Conservation (phyloP, 2,329 filamentous ascomycete genomes). For the Exophiala sp. region DNA sequence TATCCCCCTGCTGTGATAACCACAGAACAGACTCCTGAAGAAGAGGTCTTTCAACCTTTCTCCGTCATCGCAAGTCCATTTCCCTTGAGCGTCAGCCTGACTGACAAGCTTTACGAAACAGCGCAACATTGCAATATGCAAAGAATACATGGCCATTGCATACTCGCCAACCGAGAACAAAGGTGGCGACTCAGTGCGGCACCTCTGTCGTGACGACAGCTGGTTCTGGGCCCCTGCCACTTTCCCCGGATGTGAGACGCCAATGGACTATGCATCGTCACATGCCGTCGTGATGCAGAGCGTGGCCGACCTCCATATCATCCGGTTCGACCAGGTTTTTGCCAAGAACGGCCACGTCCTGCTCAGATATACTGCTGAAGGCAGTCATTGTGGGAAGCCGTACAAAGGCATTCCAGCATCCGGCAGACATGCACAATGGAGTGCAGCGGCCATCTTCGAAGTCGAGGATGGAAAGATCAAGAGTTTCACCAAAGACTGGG, state of each 20-base stretch:
- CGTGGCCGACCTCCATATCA: conserved; percentile 35
- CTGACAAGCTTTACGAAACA: not conserved
- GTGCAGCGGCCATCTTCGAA: conserved; percentile 38
- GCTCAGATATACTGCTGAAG: conserved; percentile 37
- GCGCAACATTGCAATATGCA: conserved; percentile 33
- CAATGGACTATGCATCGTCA: conserved; percentile 36
- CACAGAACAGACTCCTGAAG: conserved; percentile 15
- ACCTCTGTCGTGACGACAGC: conserved; percentile 33
- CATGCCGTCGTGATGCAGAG: conserved; percentile 36
- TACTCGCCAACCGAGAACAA: conserved; percentile 36
- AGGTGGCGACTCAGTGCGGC: conserved; percentile 32
- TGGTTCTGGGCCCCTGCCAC: conserved; percentile 37
- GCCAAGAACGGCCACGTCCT: conserved; percentile 35
- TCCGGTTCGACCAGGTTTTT: conserved; percentile 35
- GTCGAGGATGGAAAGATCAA: conserved; percentile 35
- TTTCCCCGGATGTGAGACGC: conserved; percentile 36
- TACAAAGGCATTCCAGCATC: conserved; percentile 35
- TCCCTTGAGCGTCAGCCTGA: no score
- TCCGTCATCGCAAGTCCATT: not conserved
- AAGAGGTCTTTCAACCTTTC: conserved; percentile 9
- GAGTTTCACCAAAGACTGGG: conserved; percentile 38
- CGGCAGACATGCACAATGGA: conserved; percentile 34
- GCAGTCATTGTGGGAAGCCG: conserved; percentile 34
- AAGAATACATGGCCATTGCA: conserved; percentile 37
- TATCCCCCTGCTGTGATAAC: conserved; percentile 17